Base-by-base conservation (phyloP, 2,329 filamentous ascomycete species). In the Monosporascus ibericus region DNA sequence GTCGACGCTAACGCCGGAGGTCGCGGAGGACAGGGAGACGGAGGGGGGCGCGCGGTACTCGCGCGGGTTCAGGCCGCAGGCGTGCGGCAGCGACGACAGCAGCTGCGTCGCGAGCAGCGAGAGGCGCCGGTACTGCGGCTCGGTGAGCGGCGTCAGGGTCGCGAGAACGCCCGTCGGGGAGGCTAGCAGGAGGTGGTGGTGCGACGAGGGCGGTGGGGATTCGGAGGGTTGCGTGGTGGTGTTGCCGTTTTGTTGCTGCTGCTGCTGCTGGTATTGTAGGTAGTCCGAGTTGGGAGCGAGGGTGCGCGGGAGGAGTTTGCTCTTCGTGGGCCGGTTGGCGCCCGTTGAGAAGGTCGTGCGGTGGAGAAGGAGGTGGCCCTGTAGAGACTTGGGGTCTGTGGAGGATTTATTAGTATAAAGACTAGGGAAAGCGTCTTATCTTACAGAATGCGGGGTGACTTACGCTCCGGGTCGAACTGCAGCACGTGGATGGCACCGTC, bases 381-480 rank as follows among this genome's bases (percentile, higher is more conserved):
- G 88, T 36, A 96, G 83, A 6, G 91, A 95, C 74, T 95, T 95
- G 17, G 92, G 92, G 66, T 97, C 92, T 95, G 60, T 51, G 20
- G 22, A 11, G 3, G 8, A 5, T 53, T 44, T 11, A 60, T 72
- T 59, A 70, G 63, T 47, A 47, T 37, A 36, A 34, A n/a, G 44
- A 27, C 14, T 8, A 55, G 51, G 49, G 48, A 47, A 46, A 36
- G 40, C 8, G n/a, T 25, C 20, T 44, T 44, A 20, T 18, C 40
- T 3, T 25, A 15, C n/a, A 5, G 40, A 20, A 15, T 5, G 20
- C 2, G 40, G 1, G 36, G 34, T 44, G 14, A 79, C 86, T 71
- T 77, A 94, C 90, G 88, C 65, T 97, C 92, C 1, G 94, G 94
- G 64, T 97, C 92, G 64, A 94, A 99, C 70, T 97, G 90, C 58